These are phyloP conservation scores for Baeospora myosura DNA, from an alignment of 1,284 basidiomycete genomes.

Conservation along the genomic window DNA sequence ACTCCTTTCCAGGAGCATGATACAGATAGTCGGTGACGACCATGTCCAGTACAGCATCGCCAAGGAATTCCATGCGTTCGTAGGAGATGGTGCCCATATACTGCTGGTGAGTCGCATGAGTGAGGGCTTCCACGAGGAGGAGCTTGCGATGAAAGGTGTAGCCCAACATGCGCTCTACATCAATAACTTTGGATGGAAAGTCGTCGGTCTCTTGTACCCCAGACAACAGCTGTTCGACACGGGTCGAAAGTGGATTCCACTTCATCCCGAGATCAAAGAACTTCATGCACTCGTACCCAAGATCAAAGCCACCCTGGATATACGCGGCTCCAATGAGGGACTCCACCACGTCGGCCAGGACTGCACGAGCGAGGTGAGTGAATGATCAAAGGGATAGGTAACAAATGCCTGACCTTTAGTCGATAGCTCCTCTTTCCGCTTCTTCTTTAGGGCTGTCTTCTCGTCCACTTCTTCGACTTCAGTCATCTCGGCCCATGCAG, in stretches of 20 bases:
- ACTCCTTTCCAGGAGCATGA: constrained; percentile 55
- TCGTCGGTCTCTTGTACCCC: constrained; percentile 34
- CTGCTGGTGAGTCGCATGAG: constrained; percentile 65
- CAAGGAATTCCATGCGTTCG: constrained; percentile 79
- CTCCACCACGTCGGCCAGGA: constrained; percentile 71
- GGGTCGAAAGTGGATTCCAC: constrained; percentile 43
- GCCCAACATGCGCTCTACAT: constrained; percentile 64
- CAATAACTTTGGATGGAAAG: constrained; percentile 38
- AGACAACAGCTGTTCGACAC: constrained; percentile 39
- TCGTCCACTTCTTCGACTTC: constrained; percentile 17
- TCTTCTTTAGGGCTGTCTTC: constrained; percentile 19
- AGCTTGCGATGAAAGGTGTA: constrained; percentile 62
- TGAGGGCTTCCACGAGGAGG: constrained; percentile 70
- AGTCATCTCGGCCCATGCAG: constrained; percentile 7
- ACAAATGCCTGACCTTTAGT: constrained; percentile 51
- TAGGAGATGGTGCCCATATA: constrained; percentile 60
- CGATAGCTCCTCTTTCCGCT: constrained; percentile 41
- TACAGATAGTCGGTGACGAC: constrained; percentile 63
- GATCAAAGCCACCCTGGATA: constrained; percentile 56
- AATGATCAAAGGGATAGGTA: background rate
- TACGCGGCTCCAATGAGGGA: constrained; percentile 73
- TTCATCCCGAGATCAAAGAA: constrained; percentile 54
- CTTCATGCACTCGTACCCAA: constrained; percentile 50
- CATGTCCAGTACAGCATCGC: constrained; percentile 67
- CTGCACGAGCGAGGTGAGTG: constrained; percentile 18